phyloP scores from a whole-genome alignment of 108 stramenopile genomes.

The Cyclotella cryptica region DNA sequence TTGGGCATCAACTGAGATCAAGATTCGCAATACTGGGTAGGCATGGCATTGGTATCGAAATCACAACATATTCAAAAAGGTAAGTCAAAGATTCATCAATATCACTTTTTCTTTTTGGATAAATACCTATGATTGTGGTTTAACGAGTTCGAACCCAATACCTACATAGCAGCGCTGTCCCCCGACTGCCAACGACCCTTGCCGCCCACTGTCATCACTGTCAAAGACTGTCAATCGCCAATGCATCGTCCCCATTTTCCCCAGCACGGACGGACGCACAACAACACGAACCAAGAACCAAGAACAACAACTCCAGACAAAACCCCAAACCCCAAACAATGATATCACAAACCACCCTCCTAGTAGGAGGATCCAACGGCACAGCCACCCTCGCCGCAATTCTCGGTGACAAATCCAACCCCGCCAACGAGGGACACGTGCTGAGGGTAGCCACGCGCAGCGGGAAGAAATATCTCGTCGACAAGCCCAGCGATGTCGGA shows the following conservation, averaged over 20 bases:
- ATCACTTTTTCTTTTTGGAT: too few relatives aligned
- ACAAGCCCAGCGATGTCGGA: conserved; percentile 3
- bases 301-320: not conserved
- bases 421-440: conserved; percentile 41
- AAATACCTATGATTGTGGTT: too few relatives aligned
- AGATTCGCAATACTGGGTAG: too few relatives aligned
- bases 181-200: too few relatives aligned
- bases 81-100: too few relatives aligned
- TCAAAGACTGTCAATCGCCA: not conserved
- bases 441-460: conserved; percentile 52
- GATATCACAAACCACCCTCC: conserved; percentile 52
- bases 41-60: too few relatives aligned
- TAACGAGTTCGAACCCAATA: too few relatives aligned
- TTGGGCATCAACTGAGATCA: too few relatives aligned
- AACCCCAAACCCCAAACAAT: not conserved
- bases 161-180: too few relatives aligned
- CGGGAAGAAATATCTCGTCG: conserved; percentile 37
- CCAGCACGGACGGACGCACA: not conserved
- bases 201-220: too few relatives aligned
- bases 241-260: not conserved
- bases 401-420: conserved; percentile 56
- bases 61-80: too few relatives aligned
- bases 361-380: conserved; percentile 63
- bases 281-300: not conserved
- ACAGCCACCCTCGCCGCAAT: conserved; percentile 56